Conservation (phyloP, 1,284 basidiomycete genomes). For the Cutaneotrichosporon mucoides region DNA sequence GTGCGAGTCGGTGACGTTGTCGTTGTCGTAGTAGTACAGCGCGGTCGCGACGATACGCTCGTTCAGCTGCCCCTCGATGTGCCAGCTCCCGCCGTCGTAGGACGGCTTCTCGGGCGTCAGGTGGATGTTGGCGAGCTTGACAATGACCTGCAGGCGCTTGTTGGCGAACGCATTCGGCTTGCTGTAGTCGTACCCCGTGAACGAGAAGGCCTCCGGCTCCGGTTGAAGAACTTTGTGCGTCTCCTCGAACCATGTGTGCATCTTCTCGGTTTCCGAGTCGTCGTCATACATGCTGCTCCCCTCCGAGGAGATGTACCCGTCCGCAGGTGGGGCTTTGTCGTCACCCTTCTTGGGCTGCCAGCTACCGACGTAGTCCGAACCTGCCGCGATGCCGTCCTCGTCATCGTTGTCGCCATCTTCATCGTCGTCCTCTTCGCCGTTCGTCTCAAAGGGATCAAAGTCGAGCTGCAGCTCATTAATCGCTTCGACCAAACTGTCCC, state of each 20-base stretch:
- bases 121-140: constrained; percentile 18
- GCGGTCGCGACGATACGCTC: constrained; percentile 15
- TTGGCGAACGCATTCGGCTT: neutral
- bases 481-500: neutral
- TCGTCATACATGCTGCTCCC: neutral
- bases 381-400: neutral
- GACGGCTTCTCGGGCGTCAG: constrained; percentile 16
- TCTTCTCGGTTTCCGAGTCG: neutral
- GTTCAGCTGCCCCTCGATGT: constrained; percentile 15
- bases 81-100: constrained; percentile 13
- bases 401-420: neutral
- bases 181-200: constrained; percentile 1
- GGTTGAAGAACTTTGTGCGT: constrained; percentile 13
- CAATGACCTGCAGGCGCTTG: constrained; percentile 12
- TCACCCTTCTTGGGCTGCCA: too few species aligned
- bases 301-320: too few species aligned
- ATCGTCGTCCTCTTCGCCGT: neutral
- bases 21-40: constrained; percentile 18
- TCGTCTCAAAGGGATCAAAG: too few species aligned
- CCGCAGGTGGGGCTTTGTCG: neutral
- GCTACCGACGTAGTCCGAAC: neutral
- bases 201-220: constrained; percentile 12
- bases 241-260: constrained; percentile 5
- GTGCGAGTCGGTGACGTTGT: constrained; percentile 12
- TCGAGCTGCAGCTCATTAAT: too few species aligned